These are phyloP conservation scores for Phaffomyces opuntiae DNA, from an alignment of 805 yeast species.

Conservation along the genomic window DNA sequence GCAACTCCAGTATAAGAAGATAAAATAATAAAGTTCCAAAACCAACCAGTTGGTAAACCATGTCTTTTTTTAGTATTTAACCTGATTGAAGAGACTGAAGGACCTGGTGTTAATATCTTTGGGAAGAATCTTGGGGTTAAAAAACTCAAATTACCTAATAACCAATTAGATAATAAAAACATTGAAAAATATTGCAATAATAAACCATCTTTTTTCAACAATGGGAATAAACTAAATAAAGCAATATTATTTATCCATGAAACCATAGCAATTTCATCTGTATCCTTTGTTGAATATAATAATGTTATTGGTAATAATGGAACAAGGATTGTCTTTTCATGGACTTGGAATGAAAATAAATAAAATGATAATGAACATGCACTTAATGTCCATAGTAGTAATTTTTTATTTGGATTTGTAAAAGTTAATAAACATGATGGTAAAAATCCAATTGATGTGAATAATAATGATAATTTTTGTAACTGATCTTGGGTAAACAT, in stretches of 20 bases:
- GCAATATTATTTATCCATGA: constrained; percentile 86
- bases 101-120: constrained; percentile 36
- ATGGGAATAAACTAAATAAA: constrained; percentile 82
- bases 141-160: constrained; percentile 58
- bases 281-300: constrained; percentile 44
- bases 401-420: constrained; percentile 41
- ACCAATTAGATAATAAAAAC: constrained; percentile 67
- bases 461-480: constrained; percentile 46
- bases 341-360: constrained; percentile 91
- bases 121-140: constrained; percentile 39
- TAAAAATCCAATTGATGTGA: constrained; percentile 45
- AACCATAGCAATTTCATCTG: constrained; percentile 60
- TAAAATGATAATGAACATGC: constrained; percentile 84
- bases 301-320: constrained; percentile 84
- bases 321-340: constrained; percentile 83
- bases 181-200: constrained; percentile 63
- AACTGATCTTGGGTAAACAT: constrained; percentile 50
- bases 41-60: constrained; percentile 40
- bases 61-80: constrained; percentile 29
- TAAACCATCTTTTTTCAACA: constrained; percentile 70
- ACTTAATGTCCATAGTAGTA: constrained; percentile 68
- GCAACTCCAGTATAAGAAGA: constrained; percentile 47
- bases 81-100: constrained; percentile 30
- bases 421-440: constrained; percentile 52
- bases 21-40: constrained; percentile 45